Base-by-base conservation (phyloP, 768 basidiomycete species). In the Suillus subluteus region DNA sequence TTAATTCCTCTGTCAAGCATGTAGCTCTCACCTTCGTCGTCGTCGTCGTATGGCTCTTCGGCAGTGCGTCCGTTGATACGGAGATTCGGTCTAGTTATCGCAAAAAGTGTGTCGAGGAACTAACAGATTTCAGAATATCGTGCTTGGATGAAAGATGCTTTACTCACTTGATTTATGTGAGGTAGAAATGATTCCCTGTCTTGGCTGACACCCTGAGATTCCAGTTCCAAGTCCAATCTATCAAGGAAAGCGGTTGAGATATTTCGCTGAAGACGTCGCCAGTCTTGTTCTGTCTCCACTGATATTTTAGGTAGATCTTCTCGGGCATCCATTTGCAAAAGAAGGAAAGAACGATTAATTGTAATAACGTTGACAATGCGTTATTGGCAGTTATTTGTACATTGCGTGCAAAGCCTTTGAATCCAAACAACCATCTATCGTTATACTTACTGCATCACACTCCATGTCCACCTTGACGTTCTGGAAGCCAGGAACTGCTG, bases 401-500 rank as follows among this genome's bases (percentile, higher is more conserved):
- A 26, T 54, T 69, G 54, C 64, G 65, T 69, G 65, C 62, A 58
- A 41, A 61, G 46, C 43, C 62, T 41, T 62, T 38, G 50, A 18
- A 30, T 48, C 23, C 46, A 65, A 65, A 65, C 46, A 66, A 65
- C 21, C 15, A 32, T 50, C 21, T 44, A 35, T 50, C 21, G 18
- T 63, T 46, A 66, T 41, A 66, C 64, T 52, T 48, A 21, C 9
- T 37, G 9, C 12, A 50, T 30, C 26, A 66, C 18, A 66, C 6
- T 26, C 38, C 70, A 87, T 88, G 86, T 75, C 75, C 46, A 82
- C 86, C 23, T 78, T 89, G 64, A 86, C 88, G 54, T 96, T 96
- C 74, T 96, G 95, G 95, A 95, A 94, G 76, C 95, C 95, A 6
- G 95, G 95, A 18, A 91, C 93, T 16, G 75, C 81, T 59, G 93